Evolutionary conservation across 306 rosid species (phyloP), one percentile per base, ranked within the genome.

Genomic region (Trifolium fragiferum): DNA sequence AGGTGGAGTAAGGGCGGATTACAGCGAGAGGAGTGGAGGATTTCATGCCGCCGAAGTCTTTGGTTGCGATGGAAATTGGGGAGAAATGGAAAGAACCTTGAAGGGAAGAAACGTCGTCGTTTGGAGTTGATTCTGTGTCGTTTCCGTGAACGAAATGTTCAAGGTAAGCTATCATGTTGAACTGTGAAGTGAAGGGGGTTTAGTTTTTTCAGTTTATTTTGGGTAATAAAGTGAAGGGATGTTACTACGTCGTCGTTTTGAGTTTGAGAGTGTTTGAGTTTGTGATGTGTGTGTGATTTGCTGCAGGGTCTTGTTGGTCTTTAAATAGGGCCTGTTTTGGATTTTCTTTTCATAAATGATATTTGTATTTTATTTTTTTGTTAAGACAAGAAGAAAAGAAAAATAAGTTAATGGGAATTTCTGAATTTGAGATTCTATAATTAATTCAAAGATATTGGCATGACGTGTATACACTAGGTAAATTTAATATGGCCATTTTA

Each of bases 21-120:
- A 90, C 41, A 15, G 91, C 96, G 16, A 89, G 47, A 2, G 99
- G 96, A 4, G 76, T 23, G 1, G 67, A 10, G 35, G 89, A 90
- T 64, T 86, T 59, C 74, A 86, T 73, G 55, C 99, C 93, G 54
- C 99, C 99, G 83, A 95, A 95, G 71, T 95, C 99, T 20, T 70
- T 90, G 35, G 62, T 25, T 60, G 92, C 97, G 61, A 49, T 21
- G 21, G 50, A 84, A 23, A 81, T 50, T 46, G 83, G 68, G 41
- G 74, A 69, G 50, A 78, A 74, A 51, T 84, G 82, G 63, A 86
- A 70, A 2, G 70, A 74, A 64, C 77, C 83, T 8, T 85, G 85
- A 38, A 89, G 69, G 49, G 65, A 65, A 0, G 88, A 61, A 32
- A 84, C 84, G 78, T 75, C 93, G 57, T 86, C 84, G 66, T 79